Conservation (phyloP, 192 early-diverging fungal species). For the Entomortierella beljakovae region DNA sequence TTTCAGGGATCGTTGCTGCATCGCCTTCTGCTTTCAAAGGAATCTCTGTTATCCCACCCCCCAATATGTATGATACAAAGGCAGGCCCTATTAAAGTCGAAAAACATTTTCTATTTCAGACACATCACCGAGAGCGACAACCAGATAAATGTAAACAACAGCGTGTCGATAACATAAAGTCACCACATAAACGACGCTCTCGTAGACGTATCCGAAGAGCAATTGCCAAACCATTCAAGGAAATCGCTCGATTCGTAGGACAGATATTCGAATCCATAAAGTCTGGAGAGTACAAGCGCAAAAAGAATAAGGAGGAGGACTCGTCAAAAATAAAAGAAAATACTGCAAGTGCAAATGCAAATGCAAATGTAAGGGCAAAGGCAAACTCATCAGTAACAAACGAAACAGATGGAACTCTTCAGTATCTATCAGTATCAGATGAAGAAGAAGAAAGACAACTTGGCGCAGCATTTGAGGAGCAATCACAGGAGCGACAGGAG, state of each 20-base stretch:
- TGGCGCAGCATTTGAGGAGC: no score
- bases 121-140: constrained; percentile 29
- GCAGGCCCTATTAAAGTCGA: neutral
- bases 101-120: constrained; percentile 42
- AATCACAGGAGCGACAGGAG: neutral
- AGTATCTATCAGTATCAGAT: no score
- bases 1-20: neutral
- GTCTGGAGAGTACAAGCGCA: neutral
- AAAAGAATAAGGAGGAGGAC: neutral
- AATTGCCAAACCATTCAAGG: constrained; percentile 6
- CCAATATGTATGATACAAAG: neutral
- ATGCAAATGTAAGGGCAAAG: no score
- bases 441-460: no score
- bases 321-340: neutral
- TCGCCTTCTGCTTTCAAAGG: constrained; percentile 14
- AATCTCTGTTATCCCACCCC: neutral
- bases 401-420: no score
- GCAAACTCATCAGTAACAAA: neutral
- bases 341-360: neutral
- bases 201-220: neutral
- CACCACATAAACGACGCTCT: neutral
- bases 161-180: neutral
- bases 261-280: neutral
- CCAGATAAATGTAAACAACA: neutral
- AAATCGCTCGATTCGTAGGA: constrained; percentile 2